Percentiles rank a stretch among this genome's conserved stretches.
phyloP scores from a whole-genome alignment of 176 grass and related monocot genomes.

The Paspalum notatum region DNA sequence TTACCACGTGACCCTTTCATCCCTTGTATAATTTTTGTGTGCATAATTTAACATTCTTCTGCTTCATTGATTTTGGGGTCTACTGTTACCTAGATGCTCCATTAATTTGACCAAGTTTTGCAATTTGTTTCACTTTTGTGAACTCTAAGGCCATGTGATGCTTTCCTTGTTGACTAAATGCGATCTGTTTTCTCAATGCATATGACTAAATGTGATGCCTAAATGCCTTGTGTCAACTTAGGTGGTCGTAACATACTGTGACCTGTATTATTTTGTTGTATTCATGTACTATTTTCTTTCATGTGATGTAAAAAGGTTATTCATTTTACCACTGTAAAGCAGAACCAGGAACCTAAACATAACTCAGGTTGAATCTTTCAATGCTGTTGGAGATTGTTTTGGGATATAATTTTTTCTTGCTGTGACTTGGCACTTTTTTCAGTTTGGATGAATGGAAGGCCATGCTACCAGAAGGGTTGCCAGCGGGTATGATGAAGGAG shows the following conservation, averaged over 20 bases:
- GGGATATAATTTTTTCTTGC: background rate
- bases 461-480: slow-evolving; percentile 85
- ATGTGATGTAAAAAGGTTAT: background rate
- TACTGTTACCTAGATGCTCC: background rate
- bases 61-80: background rate
- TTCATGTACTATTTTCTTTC: background rate
- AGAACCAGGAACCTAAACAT: background rate
- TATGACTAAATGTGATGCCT: slow-evolving; percentile 10
- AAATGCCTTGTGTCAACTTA: background rate
- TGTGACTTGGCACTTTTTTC: slow-evolving; percentile 26
- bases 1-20: no score
- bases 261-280: background rate
- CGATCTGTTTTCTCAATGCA: background rate
- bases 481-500: slow-evolving; percentile 83
- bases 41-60: background rate
- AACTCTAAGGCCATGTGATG: background rate
- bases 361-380: background rate
- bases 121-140: background rate
- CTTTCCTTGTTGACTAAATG: background rate
- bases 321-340: background rate
- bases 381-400: slow-evolving; percentile 1
- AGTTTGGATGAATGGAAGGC: slow-evolving; percentile 98
- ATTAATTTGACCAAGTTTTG: background rate
- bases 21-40: background rate
- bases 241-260: background rate